Base-by-base conservation (phyloP, 2,329 filamentous ascomycete species). In the Nigrospora sphaerica region DNA sequence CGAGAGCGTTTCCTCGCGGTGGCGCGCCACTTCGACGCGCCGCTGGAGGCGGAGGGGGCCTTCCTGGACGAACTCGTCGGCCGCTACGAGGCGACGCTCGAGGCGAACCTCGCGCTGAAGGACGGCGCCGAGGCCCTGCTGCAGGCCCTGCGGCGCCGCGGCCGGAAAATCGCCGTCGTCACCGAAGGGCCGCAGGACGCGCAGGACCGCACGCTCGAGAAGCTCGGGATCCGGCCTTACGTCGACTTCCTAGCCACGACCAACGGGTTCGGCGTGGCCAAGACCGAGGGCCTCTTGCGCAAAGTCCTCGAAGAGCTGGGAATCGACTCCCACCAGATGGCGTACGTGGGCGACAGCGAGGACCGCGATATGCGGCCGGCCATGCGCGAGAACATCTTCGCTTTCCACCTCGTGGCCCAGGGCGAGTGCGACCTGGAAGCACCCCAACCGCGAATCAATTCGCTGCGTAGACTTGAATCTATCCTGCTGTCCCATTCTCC, bases 181-280 rank as follows among this genome's bases (percentile, higher is more conserved):
- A 74, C 71, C 0, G 72, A 76, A 51, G 71, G 72, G 0, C 72
- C 70, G 0, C 63, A 69, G 35, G 72, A 75, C 54, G 65, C 70
- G 2, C 72, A 76, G 45, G 42, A 38, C n/a, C 12, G 42, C 17
- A 44, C 33, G 4, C 3, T 44, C 5, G 13, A 16, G 13, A 5
- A 16, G 1, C 42, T 44, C 3, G 33, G 33, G 4, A 6, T 44
- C 6, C 12, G 6, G 10, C 11, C 17, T 13, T 32, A 38, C 12
- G 10, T 31, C 14, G 42, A 37, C 19, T 38, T 38, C 11, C 16
- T 38, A 1, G 32, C 17, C 6, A 44, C 34, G 4, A 10, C 42
- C 2, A 17, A 38, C 11, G 2, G 7, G 12, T 44, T 32, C n/a
- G 19, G 14, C 6, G 34, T 38, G 7, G 16, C 23, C 17, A 38